phyloP scores from a whole-genome alignment of 225 moss, liverwort and hornwort species.

The Polytrichum formosum region DNA sequence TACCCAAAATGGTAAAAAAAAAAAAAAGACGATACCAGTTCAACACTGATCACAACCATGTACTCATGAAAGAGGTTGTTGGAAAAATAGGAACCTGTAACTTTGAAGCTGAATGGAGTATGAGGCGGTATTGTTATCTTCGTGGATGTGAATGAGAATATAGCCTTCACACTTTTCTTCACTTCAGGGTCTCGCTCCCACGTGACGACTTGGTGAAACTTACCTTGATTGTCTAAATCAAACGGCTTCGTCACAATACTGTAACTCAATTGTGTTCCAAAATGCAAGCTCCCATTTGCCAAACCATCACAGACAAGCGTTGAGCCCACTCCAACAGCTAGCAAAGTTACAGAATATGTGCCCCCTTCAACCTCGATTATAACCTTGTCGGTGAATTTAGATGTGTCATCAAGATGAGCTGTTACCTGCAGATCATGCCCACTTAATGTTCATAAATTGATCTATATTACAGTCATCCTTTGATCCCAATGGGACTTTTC shows the following conservation, averaged over 20 bases:
- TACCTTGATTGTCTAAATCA: constrained; percentile 61
- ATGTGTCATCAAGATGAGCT: constrained; percentile 61
- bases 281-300: constrained; percentile 56
- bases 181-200: constrained; percentile 38
- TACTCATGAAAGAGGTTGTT: too few relatives aligned
- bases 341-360: constrained; percentile 48
- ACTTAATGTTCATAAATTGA: neutral
- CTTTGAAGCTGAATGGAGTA: constrained; percentile 41
- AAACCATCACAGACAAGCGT: constrained; percentile 58
- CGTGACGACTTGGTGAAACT: constrained; percentile 41
- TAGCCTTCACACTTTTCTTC: constrained; percentile 24
- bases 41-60: too few relatives aligned
- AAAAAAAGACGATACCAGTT: too few relatives aligned
- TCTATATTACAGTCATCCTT: too few relatives aligned
- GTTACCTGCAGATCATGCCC: constrained; percentile 36
- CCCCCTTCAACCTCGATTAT: constrained; percentile 58
- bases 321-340: constrained; percentile 54
- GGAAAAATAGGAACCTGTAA: constrained; percentile 24
- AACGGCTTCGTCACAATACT: constrained; percentile 44
- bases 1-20: too few relatives aligned
- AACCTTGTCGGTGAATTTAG: constrained; percentile 54
- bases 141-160: constrained; percentile 24
- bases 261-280: constrained; percentile 64
- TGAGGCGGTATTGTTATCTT: constrained; percentile 42
- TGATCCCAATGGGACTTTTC: too few relatives aligned